These are phyloP conservation scores for Annulohypoxylon maeteangense DNA, from an alignment of 495 filamentous ascomycete genomes.

Conservation along the genomic window DNA sequence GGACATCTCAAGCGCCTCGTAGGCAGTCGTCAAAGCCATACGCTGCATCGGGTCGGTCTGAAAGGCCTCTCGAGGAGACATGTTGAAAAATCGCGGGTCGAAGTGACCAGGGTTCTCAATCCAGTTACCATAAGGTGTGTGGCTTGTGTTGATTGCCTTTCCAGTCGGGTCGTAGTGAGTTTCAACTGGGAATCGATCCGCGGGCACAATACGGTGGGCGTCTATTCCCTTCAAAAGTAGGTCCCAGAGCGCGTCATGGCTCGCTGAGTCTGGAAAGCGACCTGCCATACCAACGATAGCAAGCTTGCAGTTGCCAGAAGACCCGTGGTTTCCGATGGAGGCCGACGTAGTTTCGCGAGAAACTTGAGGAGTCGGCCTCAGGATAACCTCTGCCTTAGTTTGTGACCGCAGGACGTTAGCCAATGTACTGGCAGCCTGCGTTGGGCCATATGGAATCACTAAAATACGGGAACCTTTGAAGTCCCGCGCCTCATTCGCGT, in stretches of 20 bases:
- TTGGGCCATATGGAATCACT: constrained; percentile 66
- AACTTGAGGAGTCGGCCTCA: constrained; percentile 50
- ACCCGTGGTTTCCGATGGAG: constrained; percentile 57
- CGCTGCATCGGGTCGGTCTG: constrained; percentile 93
- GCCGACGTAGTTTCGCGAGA: constrained; percentile 47
- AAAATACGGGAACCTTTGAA: constrained; percentile 56
- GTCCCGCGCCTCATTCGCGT: constrained; percentile 53
- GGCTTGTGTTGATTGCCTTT: constrained; percentile 79
- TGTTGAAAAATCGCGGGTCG: constrained; percentile 92
- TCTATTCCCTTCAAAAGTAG: constrained; percentile 73
- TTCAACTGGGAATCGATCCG: constrained; percentile 81
- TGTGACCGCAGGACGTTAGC: constrained; percentile 52
- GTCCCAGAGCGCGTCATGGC: constrained; percentile 76
- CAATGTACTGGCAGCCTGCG: constrained; percentile 57
- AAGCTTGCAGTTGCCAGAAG: constrained; percentile 57
- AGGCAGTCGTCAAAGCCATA: constrained; percentile 83
- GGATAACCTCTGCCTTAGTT: constrained; percentile 54
- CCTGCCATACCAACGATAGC: constrained; percentile 84
- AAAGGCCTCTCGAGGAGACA: constrained; percentile 90
- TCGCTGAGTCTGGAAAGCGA: constrained; percentile 75
- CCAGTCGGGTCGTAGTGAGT: constrained; percentile 81
- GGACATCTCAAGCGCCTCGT: constrained; percentile 91
- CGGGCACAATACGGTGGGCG: constrained; percentile 69
- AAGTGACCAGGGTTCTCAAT: constrained; percentile 87
- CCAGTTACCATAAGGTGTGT: constrained; percentile 89